These are phyloP conservation scores for Apiotrichum laibachii DNA, from an alignment of 1,284 basidiomycete genomes.

Conservation along the genomic window DNA sequence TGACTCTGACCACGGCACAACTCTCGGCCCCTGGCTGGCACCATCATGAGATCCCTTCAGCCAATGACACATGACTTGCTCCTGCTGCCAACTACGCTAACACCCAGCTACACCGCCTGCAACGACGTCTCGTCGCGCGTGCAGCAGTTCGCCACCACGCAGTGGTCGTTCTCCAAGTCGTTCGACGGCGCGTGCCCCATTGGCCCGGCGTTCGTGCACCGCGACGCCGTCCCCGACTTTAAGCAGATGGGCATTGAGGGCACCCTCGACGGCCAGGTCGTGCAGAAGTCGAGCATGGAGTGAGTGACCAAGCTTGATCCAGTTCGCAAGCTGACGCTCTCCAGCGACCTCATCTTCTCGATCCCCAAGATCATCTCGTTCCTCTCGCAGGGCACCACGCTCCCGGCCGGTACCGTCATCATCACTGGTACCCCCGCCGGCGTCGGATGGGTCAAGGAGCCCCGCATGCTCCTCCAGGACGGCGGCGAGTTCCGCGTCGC, in stretches of 20 bases:
- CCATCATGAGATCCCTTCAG: too few species aligned
- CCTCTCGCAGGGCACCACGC: conserved; percentile 80
- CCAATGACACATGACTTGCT: too few species aligned
- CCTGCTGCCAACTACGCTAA: not conserved
- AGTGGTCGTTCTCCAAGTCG: conserved; percentile 49
- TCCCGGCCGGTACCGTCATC: conserved; percentile 75
- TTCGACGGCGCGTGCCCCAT: conserved; percentile 53
- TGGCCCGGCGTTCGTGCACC: conserved; percentile 49
- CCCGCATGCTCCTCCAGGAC: conserved; percentile 39
- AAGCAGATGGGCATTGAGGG: conserved; percentile 41
- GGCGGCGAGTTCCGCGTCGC: conserved; percentile 51
- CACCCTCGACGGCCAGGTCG: conserved; percentile 40
- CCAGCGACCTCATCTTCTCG: conserved; percentile 51
- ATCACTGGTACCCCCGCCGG: conserved; percentile 59
- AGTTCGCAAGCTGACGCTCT: conserved; percentile 11
- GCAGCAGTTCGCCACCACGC: conserved; percentile 42
- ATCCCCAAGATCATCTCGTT: conserved; percentile 58
- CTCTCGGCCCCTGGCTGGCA: too few species aligned
- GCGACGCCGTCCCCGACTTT: conserved; percentile 26
- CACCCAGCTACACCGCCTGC: conserved; percentile 40
- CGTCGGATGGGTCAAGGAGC: conserved; percentile 46
- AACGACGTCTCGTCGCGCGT: conserved; percentile 51
- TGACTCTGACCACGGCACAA: too few species aligned
- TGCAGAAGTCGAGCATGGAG: conserved; percentile 48
- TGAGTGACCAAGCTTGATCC: conserved; percentile 36